Percentiles rank a stretch among this genome's conserved stretches.
Evolutionary conservation across 1,139 yeast genomes (phyloP).

Genomic region (Magnusiomyces magnusii): DNA sequence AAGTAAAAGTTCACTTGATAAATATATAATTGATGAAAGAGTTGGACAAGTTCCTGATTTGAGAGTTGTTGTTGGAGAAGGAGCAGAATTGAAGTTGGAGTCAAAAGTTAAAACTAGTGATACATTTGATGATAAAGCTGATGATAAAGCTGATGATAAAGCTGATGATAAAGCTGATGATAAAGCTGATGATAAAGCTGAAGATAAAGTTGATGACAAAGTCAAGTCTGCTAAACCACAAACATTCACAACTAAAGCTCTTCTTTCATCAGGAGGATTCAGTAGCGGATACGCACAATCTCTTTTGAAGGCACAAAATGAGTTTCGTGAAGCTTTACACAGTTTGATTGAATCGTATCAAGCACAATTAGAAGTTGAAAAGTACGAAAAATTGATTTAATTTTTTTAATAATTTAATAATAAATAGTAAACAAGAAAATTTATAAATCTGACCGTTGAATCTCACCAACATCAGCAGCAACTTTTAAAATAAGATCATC

Average conservation of each 20-base stretch:
- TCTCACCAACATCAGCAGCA: conserved; percentile 43
- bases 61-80: background rate
- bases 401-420: background rate
- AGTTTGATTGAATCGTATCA: background rate
- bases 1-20: conserved; percentile 9
- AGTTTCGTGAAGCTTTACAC: background rate
- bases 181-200: background rate
- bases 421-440: background rate
- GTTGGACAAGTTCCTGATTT: background rate
- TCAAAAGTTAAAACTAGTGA: background rate
- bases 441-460: conserved; percentile 21
- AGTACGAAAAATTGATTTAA: background rate
- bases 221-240: background rate
- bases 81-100: background rate
- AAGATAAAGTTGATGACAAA: background rate
- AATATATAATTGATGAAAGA: conserved; percentile 3
- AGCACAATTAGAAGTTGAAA: background rate
- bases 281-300: conserved; percentile 2
- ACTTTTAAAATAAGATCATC: conserved; percentile 60
- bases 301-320: background rate
- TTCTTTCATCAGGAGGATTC: conserved; percentile 3
- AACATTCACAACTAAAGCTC: background rate
- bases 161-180: background rate
- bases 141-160: background rate
- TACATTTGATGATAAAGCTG: background rate